Evolutionary conservation across 345 rosid species (phyloP).

Genomic region (Hibiscus trionum): DNA sequence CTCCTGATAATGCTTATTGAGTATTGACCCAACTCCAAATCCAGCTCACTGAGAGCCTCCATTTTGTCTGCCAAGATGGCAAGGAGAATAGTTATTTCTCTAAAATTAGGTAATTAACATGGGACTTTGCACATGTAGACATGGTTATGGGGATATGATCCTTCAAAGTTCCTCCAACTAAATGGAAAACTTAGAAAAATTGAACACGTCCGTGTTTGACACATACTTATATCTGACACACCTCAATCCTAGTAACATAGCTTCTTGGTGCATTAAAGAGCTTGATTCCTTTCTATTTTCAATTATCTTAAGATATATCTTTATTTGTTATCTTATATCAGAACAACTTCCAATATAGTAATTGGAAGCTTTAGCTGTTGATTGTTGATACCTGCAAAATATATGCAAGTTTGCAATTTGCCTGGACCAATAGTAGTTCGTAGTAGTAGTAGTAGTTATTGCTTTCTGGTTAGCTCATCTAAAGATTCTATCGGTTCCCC

Average conservation of each 20-base stretch:
- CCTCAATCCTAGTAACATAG: not conserved
- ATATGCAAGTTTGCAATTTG: not conserved
- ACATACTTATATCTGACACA: no score
- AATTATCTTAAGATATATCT: not conserved
- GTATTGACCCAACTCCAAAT: not conserved
- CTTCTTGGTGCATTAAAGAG: not conserved
- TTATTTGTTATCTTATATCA: no score
- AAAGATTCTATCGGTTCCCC: conserved; percentile 4
- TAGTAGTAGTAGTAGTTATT: not conserved
- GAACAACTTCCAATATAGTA: no score
- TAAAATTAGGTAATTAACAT: no score
- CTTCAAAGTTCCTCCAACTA: not conserved
- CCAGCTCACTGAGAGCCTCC: not conserved
- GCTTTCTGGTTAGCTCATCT: not conserved
- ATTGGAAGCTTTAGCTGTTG: no score
- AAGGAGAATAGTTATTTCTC: no score
- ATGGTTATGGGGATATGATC: no score
- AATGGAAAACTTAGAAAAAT: not conserved
- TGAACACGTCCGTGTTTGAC: not conserved
- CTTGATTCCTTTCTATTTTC: not conserved
- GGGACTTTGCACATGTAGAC: no score
- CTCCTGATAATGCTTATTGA: not conserved
- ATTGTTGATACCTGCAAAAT: not conserved
- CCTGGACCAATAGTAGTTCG: not conserved
- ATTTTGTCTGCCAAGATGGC: not conserved